Percentiles rank a stretch among this genome's conserved stretches.
Evolutionary conservation across 2,329 filamentous ascomycete genomes (phyloP).

Genomic region (Penicillium sp.): DNA sequence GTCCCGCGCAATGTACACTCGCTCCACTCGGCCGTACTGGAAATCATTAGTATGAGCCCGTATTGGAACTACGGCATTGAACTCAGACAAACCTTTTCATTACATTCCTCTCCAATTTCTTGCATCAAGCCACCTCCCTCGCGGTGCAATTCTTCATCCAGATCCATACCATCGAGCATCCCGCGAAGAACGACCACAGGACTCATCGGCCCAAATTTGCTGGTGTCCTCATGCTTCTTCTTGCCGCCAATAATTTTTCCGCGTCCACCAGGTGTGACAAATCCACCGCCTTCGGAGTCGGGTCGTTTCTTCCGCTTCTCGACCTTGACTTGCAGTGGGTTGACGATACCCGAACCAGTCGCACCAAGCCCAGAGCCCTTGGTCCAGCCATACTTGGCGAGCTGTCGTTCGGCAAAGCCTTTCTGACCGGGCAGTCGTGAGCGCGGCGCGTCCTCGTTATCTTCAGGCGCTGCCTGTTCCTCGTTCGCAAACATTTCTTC

Average conservation of each 20-base stretch:
- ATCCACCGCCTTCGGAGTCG: conserved; percentile 78
- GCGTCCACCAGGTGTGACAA: conserved; percentile 68
- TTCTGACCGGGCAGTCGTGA: conserved; percentile 76
- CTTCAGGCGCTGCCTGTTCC: conserved; percentile 37
- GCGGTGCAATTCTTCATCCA: conserved; percentile 74
- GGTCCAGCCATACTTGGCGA: conserved; percentile 93
- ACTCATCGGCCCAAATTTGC: conserved; percentile 73
- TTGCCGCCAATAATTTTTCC: conserved; percentile 82
- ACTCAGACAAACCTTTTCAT: conserved; percentile 65
- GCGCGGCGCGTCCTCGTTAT: conserved; percentile 49
- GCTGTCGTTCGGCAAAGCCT: conserved; percentile 83
- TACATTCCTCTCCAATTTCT: conserved; percentile 94
- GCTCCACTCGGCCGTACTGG: conserved; percentile 80
- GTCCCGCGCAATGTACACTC: conserved; percentile 72
- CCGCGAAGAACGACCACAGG: conserved; percentile 79
- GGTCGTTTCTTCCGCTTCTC: conserved; percentile 80
- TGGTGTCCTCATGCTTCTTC: conserved; percentile 55
- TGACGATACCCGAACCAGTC: conserved; percentile 77
- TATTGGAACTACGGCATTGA: neutral
- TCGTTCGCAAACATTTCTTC: conserved; percentile 51
- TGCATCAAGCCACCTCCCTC: conserved; percentile 72
- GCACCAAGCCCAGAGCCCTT: conserved; percentile 87
- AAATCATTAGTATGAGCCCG: neutral
- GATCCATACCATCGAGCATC: conserved; percentile 85
- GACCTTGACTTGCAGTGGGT: conserved; percentile 80